These are phyloP conservation scores for Quercus bicolor DNA, from an alignment of 306 rosid genomes.

Conservation along the genomic window DNA sequence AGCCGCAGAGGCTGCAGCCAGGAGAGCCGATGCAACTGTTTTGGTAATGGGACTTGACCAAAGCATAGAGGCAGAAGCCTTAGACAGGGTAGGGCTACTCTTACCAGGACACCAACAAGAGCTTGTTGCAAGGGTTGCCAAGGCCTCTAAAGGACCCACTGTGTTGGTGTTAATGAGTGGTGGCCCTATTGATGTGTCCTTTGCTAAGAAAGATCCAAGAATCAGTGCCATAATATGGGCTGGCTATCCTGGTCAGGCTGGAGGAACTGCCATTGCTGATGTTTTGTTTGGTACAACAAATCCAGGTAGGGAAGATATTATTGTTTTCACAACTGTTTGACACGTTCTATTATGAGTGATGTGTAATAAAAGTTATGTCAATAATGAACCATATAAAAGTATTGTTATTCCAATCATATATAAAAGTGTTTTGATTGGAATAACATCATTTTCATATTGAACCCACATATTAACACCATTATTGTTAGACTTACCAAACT, in stretches of 20 bases:
- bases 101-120: slow-evolving; percentile 78
- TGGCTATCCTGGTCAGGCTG: slow-evolving; percentile 94
- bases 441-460: no score
- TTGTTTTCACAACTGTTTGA: no score
- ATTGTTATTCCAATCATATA: no score
- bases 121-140: slow-evolving; percentile 55
- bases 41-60: slow-evolving; percentile 86
- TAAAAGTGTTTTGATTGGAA: no score
- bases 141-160: slow-evolving; percentile 69
- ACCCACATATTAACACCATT: neutral
- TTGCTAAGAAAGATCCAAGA: slow-evolving; percentile 57
- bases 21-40: slow-evolving; percentile 58
- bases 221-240: slow-evolving; percentile 76
- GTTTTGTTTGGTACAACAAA: slow-evolving; percentile 62
- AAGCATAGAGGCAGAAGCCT: slow-evolving; percentile 72
- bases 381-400: no score
- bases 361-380: no score
- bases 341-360: no score
- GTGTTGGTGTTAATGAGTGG: slow-evolving; percentile 80
- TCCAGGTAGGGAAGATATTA: slow-evolving; percentile 45
- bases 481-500: neutral
- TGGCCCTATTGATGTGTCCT: slow-evolving; percentile 73
- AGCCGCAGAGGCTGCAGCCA: slow-evolving; percentile 55
- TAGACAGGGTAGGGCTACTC: slow-evolving; percentile 51
- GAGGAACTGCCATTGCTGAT: slow-evolving; percentile 88